Base-by-base conservation (phyloP, 306 rosid species). In the Malus sieversii region DNA sequence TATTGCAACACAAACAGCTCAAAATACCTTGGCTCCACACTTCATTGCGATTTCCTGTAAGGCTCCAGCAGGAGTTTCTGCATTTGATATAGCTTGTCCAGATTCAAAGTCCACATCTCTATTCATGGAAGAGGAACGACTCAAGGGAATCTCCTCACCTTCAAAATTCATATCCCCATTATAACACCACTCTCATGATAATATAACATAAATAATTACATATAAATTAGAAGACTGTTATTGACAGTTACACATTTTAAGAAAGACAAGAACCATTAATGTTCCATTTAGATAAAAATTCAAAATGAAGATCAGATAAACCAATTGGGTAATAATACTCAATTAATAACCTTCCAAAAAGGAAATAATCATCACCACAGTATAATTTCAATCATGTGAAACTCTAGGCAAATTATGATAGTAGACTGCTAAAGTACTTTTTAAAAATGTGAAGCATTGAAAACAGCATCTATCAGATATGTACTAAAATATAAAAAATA, bases 21-120 rank as follows among this genome's bases (percentile, higher is more conserved):
- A 55, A 71, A 80, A 77, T 84, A 92, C 99, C 93, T 87, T 96
- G 80, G 98, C 80, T 86, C 97, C 96, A 87, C 96, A 92, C 82
- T 92, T 92, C 87, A 83, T 75, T 67, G 98, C 99, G 83, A 96
- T 92, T 69, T 90, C 98, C 71, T 85, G 96, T 62, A 96, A 83
- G 61, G 80, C 97, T 78, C 78, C 84, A 72, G 77, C 81, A 67
- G 97, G 86, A 81, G 88, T 80, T 75, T 90, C 98, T 11, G 82
- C 85, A 68, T 85, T 83, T 77, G 82, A 72, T 68, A 78, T 76
- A 75, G 90, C 77, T 80, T 78, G 85, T 70, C 92, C 91, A 78
- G 92, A 72, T 80, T 96, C 99, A 79, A 84, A 74, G 70, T 88
- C 93, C 75, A 75, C 64, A 82, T 95, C 97, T 84, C 89, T 83